Percentiles rank a stretch among this genome's conserved stretches.
Conservation (phyloP, 352 stramenopile species). For the Phytophthora pluvialis region DNA sequence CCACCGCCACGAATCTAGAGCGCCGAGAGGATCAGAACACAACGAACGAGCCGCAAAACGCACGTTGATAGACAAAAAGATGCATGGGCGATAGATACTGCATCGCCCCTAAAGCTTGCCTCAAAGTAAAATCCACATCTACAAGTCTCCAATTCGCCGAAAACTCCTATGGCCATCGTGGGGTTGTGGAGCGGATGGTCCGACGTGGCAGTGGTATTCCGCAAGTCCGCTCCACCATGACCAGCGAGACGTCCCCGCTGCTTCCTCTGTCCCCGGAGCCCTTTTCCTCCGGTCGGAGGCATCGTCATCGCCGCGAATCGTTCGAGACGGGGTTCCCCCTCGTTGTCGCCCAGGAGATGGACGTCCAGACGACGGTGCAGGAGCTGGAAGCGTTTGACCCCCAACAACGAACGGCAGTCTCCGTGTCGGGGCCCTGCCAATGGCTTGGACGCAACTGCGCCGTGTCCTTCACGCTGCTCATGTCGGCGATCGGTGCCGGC, state of each 20-base stretch:
- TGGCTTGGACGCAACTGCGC: constrained; percentile 36
- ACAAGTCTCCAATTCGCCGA: constrained; percentile 15
- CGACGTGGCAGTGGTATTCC: constrained; percentile 23
- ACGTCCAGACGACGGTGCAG: constrained; percentile 19
- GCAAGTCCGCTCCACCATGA: constrained; percentile 2
- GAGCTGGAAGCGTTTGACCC: constrained; percentile 1
- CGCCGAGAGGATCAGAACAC: constrained; percentile 1
- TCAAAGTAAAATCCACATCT: not conserved
- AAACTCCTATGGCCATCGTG: constrained; percentile 25
- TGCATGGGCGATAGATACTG: constrained; percentile 17
- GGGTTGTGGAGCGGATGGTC: constrained; percentile 27
- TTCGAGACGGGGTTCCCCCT: constrained; percentile 47
- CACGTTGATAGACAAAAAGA: constrained; percentile 22
- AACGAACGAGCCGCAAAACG: not conserved
- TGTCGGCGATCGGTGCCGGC: constrained; percentile 63
- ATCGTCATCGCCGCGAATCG: constrained; percentile 31
- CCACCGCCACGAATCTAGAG: too few relatives aligned
- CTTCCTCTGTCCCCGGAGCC: constrained; percentile 22
- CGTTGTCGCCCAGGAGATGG: constrained; percentile 31
- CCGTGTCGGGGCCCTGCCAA: constrained; percentile 23
- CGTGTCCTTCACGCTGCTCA: constrained; percentile 57
- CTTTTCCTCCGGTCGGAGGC: constrained; percentile 16
- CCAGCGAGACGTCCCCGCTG: constrained; percentile 34
- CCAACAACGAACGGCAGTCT: not conserved
- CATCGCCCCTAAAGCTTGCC: constrained; percentile 10